phyloP scores from a whole-genome alignment of 805 yeast species.

The Myxozyma geophila region DNA sequence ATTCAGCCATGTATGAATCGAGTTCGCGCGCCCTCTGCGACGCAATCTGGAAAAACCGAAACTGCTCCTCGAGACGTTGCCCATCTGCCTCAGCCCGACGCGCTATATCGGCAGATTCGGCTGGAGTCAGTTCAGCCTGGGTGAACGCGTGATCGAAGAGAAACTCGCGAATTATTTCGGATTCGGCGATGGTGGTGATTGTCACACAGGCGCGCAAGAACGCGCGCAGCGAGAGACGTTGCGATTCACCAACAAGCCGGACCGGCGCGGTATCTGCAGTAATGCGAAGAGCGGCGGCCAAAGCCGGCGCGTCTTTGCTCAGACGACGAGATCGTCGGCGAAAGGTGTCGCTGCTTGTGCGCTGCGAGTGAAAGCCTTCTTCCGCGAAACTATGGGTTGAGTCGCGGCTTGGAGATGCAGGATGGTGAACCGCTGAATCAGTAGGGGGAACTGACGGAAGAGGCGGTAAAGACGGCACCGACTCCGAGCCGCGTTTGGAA shows the following conservation, averaged over 20 bases:
- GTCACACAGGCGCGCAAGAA: slow-evolving; percentile 62
- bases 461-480: slow-evolving; percentile 22
- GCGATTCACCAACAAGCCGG: slow-evolving; percentile 68
- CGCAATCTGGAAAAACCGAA: slow-evolving; percentile 73
- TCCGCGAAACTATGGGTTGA: background rate
- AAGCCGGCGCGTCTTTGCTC: background rate
- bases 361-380: background rate
- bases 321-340: background rate
- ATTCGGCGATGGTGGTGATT: slow-evolving; percentile 60
- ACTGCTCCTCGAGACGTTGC: slow-evolving; percentile 63
- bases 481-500: slow-evolving; percentile 9
- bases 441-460: background rate
- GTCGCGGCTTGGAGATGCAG: slow-evolving; percentile 1
- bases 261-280: background rate
- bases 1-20: slow-evolving; percentile 60
- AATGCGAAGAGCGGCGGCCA: background rate
- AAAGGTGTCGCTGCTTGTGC: slow-evolving; percentile 4
- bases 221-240: slow-evolving; percentile 76
- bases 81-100: slow-evolving; percentile 65
- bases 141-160: slow-evolving; percentile 50
- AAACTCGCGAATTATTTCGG: slow-evolving; percentile 59
- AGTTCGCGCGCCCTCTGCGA: slow-evolving; percentile 59
- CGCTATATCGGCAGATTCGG: slow-evolving; percentile 60
- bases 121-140: slow-evolving; percentile 44
- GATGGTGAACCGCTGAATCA: too few relatives aligned